Evolutionary conservation across 208 protist species (phyloP), one percentile per base, ranked within the genome.

Genomic region (Leishmania martiniquensis): DNA sequence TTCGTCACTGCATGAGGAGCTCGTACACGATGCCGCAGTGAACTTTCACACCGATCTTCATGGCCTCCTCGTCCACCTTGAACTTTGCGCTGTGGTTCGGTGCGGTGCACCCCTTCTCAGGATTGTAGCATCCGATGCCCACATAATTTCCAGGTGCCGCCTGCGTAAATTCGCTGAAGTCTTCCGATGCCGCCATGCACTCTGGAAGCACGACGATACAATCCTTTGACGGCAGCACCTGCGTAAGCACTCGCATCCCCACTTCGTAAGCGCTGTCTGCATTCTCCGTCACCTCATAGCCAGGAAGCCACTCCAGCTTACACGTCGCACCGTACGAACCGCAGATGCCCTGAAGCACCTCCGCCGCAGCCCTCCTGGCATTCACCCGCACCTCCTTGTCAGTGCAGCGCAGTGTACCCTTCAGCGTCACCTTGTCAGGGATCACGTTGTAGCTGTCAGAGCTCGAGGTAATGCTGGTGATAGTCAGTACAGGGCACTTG

Each of bases 361-460:
- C 74, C 59, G 78, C 72, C 20, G 91, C 63, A 17, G 82, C 55
- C 66, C 60, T 67, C 47, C 76, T 84, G 17, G 85, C 79, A 13
- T 79, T 55, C 44, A 45, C 63, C 15, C 85, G 86, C 12, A 91
- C 79, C 32, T 83, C 67, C 1, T 51, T 69, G 76, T 89, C 83
- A 2, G 62, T 59, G 63, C 76, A 88, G 25, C 89, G 89, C 77
- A 93, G 75, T 32, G 89, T 87, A 25, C 87, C 81, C 32, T 85
- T 86, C 70, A 94, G 44, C 55, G 80, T 77, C 29, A 87, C 85
- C 62, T 45, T 78, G 55, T 91, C 82, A 4, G 90, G 78, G 37
- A 94, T 91, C 52, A 94, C 86, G 62, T 91, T 94, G 75, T 84
- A 91, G 82, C 80, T 86, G 74, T 85, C 84, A 32, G 75, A 84